A percentile compares a stretch with the other conserved stretches of the same genome.
These are phyloP conservation scores for Scolecobasidium constrictum DNA, from an alignment of 2,329 filamentous ascomycete genomes.

Conservation along the genomic window DNA sequence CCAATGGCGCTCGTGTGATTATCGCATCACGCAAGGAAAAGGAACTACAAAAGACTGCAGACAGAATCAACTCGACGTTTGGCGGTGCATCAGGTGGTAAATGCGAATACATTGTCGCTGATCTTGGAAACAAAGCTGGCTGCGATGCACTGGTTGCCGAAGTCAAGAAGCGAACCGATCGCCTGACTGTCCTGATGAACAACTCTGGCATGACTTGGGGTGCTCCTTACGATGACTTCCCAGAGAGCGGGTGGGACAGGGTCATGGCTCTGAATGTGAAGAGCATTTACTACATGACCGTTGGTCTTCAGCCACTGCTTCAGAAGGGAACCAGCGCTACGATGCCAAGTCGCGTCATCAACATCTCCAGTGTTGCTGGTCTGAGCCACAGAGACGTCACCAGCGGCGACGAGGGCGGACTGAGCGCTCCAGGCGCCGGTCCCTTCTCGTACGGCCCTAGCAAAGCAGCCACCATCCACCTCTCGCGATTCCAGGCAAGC, in stretches of 20 bases:
- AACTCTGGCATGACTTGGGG: conserved; percentile 45
- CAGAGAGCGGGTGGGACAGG: conserved; percentile 46
- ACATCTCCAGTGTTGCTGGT: conserved; percentile 39
- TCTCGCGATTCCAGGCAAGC: conserved; percentile 40
- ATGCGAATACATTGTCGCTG: conserved; percentile 38
- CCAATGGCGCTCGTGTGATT: conserved; percentile 41
- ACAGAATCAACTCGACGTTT: conserved; percentile 31
- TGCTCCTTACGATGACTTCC: conserved; percentile 46
- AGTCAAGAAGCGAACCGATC: conserved; percentile 31
- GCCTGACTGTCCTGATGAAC: conserved; percentile 39
- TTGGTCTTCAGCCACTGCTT: conserved; percentile 35
- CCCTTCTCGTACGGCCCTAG: conserved; percentile 43
- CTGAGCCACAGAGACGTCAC: conserved; percentile 35
- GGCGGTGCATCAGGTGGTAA: conserved; percentile 36
- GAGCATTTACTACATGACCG: conserved; percentile 38
- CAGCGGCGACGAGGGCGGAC: conserved; percentile 34
- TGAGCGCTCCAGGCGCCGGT: conserved; percentile 40
- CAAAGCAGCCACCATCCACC: conserved; percentile 43
- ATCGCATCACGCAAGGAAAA: conserved; percentile 43
- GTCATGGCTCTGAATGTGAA: conserved; percentile 46
- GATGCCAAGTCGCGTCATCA: conserved; percentile 38
- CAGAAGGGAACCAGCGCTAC: conserved; percentile 32
- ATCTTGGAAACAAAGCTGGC: conserved; percentile 42
- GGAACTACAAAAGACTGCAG: conserved; percentile 28
- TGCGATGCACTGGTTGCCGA: conserved; percentile 38